These are phyloP conservation scores for Pouteria campechiana DNA, from an alignment of 179 eudicot species.

Conservation along the genomic window DNA sequence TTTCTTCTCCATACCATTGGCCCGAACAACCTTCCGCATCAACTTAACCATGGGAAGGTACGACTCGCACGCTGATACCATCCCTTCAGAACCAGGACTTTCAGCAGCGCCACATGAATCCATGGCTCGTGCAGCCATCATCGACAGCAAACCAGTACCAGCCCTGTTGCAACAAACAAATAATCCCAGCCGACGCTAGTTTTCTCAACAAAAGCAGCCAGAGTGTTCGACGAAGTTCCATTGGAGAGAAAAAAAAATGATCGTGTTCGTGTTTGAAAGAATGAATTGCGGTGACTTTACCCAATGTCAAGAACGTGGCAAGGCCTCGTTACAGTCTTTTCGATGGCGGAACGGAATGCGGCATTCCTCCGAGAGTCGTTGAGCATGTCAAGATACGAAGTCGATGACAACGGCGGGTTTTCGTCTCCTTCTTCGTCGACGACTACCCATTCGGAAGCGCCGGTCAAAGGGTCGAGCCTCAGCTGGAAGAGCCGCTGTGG, in stretches of 20 bases:
- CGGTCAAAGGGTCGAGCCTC: constrained; percentile 55
- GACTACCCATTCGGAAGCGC: constrained; percentile 76
- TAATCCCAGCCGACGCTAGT: no score
- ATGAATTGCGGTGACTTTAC: no score
- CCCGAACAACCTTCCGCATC: constrained; percentile 61
- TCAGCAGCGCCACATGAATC: constrained; percentile 11
- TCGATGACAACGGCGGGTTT: constrained; percentile 24
- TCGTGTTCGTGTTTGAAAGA: no score
- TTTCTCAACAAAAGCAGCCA: not conserved
- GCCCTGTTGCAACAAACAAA: no score
- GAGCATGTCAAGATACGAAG: constrained; percentile 89
- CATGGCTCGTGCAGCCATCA: constrained; percentile 94
- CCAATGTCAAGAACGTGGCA: constrained; percentile 84
- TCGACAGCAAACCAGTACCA: constrained; percentile 88
- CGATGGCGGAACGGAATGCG: constrained; percentile 62
- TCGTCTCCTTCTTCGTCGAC: constrained; percentile 42
- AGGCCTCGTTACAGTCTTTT: constrained; percentile 55
- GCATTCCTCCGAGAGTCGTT: constrained; percentile 54
- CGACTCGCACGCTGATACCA: constrained; percentile 77
- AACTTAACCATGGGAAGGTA: constrained; percentile 92
- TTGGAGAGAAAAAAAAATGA: not conserved
- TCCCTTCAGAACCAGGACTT: constrained; percentile 28
- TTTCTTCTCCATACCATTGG: constrained; percentile 52
- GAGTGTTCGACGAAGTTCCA: not conserved
- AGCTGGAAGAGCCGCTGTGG: constrained; percentile 58